phyloP scores from a whole-genome alignment of 2,329 filamentous ascomycete genomes.

The Delphinella strobiligena region DNA sequence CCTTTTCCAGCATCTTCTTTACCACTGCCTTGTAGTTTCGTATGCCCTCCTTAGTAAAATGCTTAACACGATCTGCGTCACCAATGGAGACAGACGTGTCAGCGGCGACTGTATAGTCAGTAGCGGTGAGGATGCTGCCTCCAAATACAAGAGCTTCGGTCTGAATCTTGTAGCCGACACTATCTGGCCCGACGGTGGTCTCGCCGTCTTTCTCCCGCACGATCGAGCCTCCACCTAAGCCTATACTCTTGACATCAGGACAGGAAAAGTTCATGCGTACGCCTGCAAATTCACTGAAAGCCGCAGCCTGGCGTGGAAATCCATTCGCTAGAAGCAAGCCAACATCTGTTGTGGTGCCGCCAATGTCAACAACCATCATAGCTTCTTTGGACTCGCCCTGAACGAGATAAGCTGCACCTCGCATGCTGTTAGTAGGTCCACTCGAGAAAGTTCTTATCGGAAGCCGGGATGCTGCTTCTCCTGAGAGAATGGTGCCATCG shows the following conservation, averaged over 20 bases:
- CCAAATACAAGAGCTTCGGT: constrained; percentile 46
- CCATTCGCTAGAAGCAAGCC: constrained; percentile 49
- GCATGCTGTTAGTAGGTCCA: constrained; percentile 6
- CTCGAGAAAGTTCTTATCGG: constrained; percentile 6
- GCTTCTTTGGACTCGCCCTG: constrained; percentile 1
- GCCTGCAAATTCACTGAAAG: constrained; percentile 50
- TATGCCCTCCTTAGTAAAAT: not conserved
- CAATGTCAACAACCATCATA: constrained; percentile 5
- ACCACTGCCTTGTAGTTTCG: constrained; percentile 19
- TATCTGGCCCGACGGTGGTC: constrained; percentile 46
- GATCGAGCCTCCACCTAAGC: constrained; percentile 47
- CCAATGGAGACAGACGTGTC: not conserved
- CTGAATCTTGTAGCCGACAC: constrained; percentile 46
- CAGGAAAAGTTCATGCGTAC: constrained; percentile 47
- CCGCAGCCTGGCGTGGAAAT: constrained; percentile 50
- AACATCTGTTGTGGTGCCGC: constrained; percentile 22
- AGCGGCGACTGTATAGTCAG: constrained; percentile 38
- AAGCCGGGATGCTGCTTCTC: constrained; percentile 1
- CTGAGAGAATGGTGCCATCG: constrained; percentile 3
- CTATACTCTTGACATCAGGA: constrained; percentile 48
- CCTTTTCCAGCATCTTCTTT: constrained; percentile 41
- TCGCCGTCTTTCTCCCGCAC: constrained; percentile 29
- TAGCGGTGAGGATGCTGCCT: constrained; percentile 45
- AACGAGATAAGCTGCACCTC: constrained; percentile 5
- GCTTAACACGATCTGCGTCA: not conserved